These are phyloP conservation scores for Penicillium olsonii DNA, from an alignment of 2,329 filamentous ascomycete species.

Conservation along the genomic window DNA sequence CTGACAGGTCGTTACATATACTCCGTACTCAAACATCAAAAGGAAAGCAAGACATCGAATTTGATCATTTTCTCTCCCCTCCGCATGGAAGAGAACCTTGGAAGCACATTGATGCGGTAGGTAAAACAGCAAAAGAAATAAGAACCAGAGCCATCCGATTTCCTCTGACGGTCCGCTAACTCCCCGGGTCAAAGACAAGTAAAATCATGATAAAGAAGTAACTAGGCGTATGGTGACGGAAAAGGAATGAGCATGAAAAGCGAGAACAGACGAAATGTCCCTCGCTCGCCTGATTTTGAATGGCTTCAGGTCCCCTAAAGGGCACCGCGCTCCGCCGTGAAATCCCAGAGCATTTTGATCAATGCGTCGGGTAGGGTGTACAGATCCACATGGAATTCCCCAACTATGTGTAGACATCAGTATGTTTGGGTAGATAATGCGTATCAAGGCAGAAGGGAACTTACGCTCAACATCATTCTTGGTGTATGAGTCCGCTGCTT, in stretches of 20 bases:
- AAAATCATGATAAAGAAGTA: conserved; percentile 11
- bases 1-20: too few species aligned
- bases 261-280: conserved; percentile 8
- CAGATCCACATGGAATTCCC: conserved; percentile 96
- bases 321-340: conserved; percentile 55
- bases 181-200: conserved; percentile 17
- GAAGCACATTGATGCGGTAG: neutral
- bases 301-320: conserved; percentile 21
- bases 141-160: conserved; percentile 20
- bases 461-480: conserved; percentile 95
- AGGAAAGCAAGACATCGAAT: neutral
- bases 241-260: conserved; percentile 6
- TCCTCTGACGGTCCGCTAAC: conserved; percentile 20
- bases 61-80: neutral
- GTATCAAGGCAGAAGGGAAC: too few species aligned
- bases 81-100: neutral
- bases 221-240: conserved; percentile 6
- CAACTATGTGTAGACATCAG: conserved; percentile 60
- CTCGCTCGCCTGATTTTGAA: neutral
- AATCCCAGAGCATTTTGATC: conserved; percentile 95
- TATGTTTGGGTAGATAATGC: too few species aligned
- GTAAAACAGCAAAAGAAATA: neutral
- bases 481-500: conserved; percentile 89
- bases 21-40: too few species aligned
- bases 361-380: conserved; percentile 92